Percentiles rank a stretch among this genome's conserved stretches.
Conservation (phyloP, 2,329 filamentous ascomycete species). For the Epichloe gansuensis region DNA sequence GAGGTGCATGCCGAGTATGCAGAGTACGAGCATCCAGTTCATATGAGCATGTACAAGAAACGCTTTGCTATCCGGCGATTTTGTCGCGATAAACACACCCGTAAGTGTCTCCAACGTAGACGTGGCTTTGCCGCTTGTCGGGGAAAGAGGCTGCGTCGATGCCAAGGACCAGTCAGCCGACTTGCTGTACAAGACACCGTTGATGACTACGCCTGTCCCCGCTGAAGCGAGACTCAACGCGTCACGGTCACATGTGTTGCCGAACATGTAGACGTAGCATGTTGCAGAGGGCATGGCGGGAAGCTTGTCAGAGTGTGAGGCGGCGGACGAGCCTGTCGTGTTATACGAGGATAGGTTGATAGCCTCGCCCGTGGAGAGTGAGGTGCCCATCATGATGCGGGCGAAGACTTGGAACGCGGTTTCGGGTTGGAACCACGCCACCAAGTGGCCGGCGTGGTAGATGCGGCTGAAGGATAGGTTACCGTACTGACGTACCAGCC, state of each 20-base stretch:
- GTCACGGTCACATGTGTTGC: slow-evolving; percentile 35
- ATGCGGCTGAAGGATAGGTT: slow-evolving; percentile 58
- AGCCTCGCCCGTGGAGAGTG: slow-evolving; percentile 40
- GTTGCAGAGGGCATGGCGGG: slow-evolving; percentile 35
- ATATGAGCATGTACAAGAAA: neutral
- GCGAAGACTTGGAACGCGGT: slow-evolving; percentile 48
- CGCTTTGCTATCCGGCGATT: slow-evolving; percentile 13
- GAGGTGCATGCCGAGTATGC: neutral
- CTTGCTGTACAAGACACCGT: slow-evolving; percentile 41
- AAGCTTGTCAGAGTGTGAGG: slow-evolving; percentile 35
- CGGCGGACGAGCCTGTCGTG: slow-evolving; percentile 43
- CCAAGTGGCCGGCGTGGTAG: slow-evolving; percentile 53
- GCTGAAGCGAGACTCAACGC: slow-evolving; percentile 35
- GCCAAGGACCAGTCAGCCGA: slow-evolving; percentile 29
- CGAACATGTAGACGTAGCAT: slow-evolving; percentile 46
- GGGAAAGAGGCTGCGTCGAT: slow-evolving; percentile 12
- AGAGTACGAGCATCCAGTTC: neutral
- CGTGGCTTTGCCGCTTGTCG: slow-evolving; percentile 10
- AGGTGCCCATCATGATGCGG: slow-evolving; percentile 42
- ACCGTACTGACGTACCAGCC: slow-evolving; percentile 62
- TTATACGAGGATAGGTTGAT: slow-evolving; percentile 39
- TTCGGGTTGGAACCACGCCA: slow-evolving; percentile 47
- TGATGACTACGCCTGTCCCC: slow-evolving; percentile 43
- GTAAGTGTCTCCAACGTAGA: slow-evolving; percentile 14
- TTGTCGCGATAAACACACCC: slow-evolving; percentile 23